A percentile compares a stretch with the other conserved stretches of the same genome.
Conservation (phyloP, 169 alveolate species). For the Plasmodium adleri region DNA sequence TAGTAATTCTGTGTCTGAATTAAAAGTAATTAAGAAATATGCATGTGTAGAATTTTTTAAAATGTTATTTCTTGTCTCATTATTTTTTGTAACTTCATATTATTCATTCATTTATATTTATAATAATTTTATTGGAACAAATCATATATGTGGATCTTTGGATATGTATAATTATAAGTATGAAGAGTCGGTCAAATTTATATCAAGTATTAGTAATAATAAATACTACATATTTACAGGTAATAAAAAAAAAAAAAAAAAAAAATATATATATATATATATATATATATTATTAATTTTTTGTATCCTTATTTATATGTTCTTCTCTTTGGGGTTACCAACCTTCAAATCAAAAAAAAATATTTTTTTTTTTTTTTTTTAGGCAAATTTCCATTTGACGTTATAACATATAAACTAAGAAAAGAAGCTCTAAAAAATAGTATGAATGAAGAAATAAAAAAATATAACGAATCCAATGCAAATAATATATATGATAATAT, state of each 20-base stretch:
- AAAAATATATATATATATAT: neutral
- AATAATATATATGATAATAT: slow-evolving; percentile 10
- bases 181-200: slow-evolving; percentile 24
- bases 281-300: slow-evolving; percentile 1
- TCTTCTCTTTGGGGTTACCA: neutral
- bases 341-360: neutral
- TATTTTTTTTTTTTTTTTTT: neutral
- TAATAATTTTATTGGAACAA: slow-evolving; percentile 8
- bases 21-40: slow-evolving; percentile 44
- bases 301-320: neutral
- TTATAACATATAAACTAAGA: slow-evolving; percentile 54
- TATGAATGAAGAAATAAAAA: slow-evolving; percentile 56
- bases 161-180: slow-evolving; percentile 63
- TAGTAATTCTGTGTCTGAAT: slow-evolving; percentile 12
- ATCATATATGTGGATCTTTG: slow-evolving; percentile 22
- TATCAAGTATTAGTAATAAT: slow-evolving; percentile 29
- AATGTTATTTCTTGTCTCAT: slow-evolving; percentile 1
- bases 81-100: slow-evolving; percentile 35
- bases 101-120: slow-evolving; percentile 46
- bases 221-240: slow-evolving; percentile 53
- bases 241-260: neutral
- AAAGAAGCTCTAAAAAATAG: slow-evolving; percentile 46
- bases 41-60: slow-evolving; percentile 38
- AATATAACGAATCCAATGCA: slow-evolving; percentile 18
- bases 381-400: slow-evolving; percentile 74